These are phyloP conservation scores for Penicillium brevicompactum DNA, from an alignment of 2,329 filamentous ascomycete species.

Conservation along the genomic window DNA sequence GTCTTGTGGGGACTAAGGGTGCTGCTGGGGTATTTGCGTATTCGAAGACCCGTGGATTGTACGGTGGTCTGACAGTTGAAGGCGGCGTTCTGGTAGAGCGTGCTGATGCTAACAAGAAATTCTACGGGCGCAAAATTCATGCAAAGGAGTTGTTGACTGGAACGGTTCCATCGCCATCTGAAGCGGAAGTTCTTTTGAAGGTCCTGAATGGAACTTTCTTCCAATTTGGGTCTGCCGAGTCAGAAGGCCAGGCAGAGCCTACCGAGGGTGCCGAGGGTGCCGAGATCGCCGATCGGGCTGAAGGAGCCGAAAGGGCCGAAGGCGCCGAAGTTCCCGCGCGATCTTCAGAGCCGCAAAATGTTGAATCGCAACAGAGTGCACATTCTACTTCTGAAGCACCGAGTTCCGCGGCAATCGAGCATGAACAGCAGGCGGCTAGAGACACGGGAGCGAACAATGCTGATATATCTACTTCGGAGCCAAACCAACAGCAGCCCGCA, in stretches of 20 bases:
- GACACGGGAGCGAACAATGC: not conserved
- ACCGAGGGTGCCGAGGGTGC: not conserved
- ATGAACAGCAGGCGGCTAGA: not conserved
- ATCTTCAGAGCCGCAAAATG: too few species aligned
- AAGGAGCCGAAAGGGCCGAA: too few species aligned
- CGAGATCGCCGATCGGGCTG: too few species aligned
- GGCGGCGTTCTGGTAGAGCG: slow-evolving; percentile 90
- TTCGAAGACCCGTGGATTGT: slow-evolving; percentile 94
- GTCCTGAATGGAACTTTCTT: slow-evolving; percentile 63
- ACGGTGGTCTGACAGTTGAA: slow-evolving; percentile 90
- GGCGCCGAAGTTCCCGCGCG: too few species aligned
- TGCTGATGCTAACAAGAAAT: slow-evolving; percentile 92
- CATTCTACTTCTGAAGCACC: not conserved
- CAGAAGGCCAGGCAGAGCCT: not conserved
- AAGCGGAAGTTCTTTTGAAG: slow-evolving; percentile 78
- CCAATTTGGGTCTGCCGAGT: not conserved
- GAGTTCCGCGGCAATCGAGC: not conserved
- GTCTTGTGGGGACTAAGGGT: slow-evolving; percentile 82
- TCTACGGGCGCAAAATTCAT: slow-evolving; percentile 81
- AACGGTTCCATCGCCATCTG: slow-evolving; percentile 72
- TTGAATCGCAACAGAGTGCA: not conserved
- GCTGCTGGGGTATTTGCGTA: slow-evolving; percentile 93
- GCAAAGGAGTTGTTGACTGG: slow-evolving; percentile 80
- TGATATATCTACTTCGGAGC: not conserved
- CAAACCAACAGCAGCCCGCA: not conserved